Evolutionary conservation across 371 early-diverging fungal species (phyloP).

Genomic region (Mucor indicus): DNA sequence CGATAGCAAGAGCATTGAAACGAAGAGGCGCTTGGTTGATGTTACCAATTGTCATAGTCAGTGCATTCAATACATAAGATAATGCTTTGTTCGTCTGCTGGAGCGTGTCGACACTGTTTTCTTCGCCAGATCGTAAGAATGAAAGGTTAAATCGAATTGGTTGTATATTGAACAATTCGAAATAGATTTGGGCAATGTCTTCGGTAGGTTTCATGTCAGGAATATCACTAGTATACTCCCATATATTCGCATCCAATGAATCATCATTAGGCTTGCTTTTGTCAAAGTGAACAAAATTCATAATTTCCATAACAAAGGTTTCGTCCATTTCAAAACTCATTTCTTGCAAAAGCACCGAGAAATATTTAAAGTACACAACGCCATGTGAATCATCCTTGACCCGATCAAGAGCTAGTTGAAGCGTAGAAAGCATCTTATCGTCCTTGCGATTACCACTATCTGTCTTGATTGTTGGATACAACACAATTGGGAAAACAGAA

Average conservation of each 20-base stretch:
- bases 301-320: slow-evolving; percentile 79
- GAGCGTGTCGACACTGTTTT: slow-evolving; percentile 37
- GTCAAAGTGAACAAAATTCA: slow-evolving; percentile 83
- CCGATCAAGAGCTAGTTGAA: slow-evolving; percentile 65
- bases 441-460: slow-evolving; percentile 42
- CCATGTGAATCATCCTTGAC: slow-evolving; percentile 87
- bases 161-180: slow-evolving; percentile 92
- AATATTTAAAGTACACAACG: slow-evolving; percentile 89
- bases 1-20: slow-evolving; percentile 88
- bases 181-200: slow-evolving; percentile 78
- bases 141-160: slow-evolving; percentile 94
- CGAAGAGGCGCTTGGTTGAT: slow-evolving; percentile 90
- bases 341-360: slow-evolving; percentile 87
- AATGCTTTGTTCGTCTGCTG: slow-evolving; percentile 1
- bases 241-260: slow-evolving; percentile 19
- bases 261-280: background rate
- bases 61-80: slow-evolving; percentile 72
- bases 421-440: slow-evolving; percentile 46
- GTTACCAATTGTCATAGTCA: slow-evolving; percentile 97
- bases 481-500: slow-evolving; percentile 79
- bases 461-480: slow-evolving; percentile 87
- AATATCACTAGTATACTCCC: slow-evolving; percentile 59
- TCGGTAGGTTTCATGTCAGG: slow-evolving; percentile 70
- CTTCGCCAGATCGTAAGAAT: slow-evolving; percentile 83
- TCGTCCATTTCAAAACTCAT: slow-evolving; percentile 91